Evolutionary conservation across 2,329 filamentous ascomycete species (phyloP).

Genomic region (Trichoderma arundinaceum): DNA sequence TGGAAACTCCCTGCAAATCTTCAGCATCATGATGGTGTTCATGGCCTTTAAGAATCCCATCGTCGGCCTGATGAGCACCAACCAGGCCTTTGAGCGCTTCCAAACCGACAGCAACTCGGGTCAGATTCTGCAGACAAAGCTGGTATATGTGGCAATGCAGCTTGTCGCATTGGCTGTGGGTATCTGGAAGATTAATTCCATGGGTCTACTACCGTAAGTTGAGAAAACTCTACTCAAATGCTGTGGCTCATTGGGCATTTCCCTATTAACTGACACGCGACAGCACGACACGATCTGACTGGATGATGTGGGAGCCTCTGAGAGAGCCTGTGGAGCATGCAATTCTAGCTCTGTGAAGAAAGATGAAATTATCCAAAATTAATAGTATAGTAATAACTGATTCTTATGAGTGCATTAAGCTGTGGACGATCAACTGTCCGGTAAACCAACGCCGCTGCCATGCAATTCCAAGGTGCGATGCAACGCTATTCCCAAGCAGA

Average conservation of each 20-base stretch:
- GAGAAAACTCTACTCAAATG: background rate
- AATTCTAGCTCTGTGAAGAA: slow-evolving; percentile 62
- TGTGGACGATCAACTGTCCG: background rate
- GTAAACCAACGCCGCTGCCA: slow-evolving; percentile 31
- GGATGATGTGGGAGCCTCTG: slow-evolving; percentile 92
- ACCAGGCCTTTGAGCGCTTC: slow-evolving; percentile 88
- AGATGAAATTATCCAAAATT: background rate
- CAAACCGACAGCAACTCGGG: slow-evolving; percentile 78
- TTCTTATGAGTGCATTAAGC: slow-evolving; percentile 5
- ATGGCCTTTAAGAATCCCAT: slow-evolving; percentile 99
- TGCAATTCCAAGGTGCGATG: slow-evolving; percentile 22
- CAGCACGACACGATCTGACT: slow-evolving; percentile 93
- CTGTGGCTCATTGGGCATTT: background rate
- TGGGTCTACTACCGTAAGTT: slow-evolving; percentile 89
- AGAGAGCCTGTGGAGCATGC: slow-evolving; percentile 71
- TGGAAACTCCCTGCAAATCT: slow-evolving; percentile 96
- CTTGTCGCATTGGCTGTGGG: slow-evolving; percentile 81
- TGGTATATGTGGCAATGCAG: slow-evolving; percentile 87
- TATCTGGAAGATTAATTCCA: slow-evolving; percentile 94
- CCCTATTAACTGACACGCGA: slow-evolving; percentile 5
- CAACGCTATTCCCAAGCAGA: slow-evolving; percentile 1
- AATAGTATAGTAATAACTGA: slow-evolving; percentile 22
- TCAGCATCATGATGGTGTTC: slow-evolving; percentile 99
- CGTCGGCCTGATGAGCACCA: slow-evolving; percentile 79
- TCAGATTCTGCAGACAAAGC: slow-evolving; percentile 81